Percentiles rank a stretch among this genome's conserved stretches.
These are phyloP conservation scores for Schoenoplectus tabernaemontani DNA, from an alignment of 202 grass and related monocot genomes.

Conservation along the genomic window DNA sequence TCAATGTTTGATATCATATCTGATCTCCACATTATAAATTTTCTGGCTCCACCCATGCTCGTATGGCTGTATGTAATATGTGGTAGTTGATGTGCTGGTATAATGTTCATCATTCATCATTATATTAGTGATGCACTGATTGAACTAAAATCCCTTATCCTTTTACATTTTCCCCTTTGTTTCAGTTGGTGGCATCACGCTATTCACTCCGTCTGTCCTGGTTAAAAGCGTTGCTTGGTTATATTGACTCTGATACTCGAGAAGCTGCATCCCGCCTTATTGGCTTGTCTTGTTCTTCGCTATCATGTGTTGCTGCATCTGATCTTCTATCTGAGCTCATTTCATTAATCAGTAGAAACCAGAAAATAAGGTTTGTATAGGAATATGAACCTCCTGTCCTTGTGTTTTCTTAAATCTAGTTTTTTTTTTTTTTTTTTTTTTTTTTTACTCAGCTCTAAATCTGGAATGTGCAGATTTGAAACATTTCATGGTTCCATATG, in stretches of 20 bases:
- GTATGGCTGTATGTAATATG: neutral
- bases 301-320: constrained; percentile 51
- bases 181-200: constrained; percentile 62
- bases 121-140: neutral
- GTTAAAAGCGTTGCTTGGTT: constrained; percentile 60
- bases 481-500: constrained; percentile 73
- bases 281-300: constrained; percentile 63
- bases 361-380: constrained; percentile 45
- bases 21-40: too few species aligned
- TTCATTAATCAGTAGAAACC: constrained; percentile 39
- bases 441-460: constrained; percentile 21
- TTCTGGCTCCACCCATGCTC: neutral
- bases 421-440: too few species aligned
- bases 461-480: constrained; percentile 64
- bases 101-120: neutral
- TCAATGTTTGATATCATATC: too few species aligned
- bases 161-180: constrained; percentile 18
- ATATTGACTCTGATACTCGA: constrained; percentile 85
- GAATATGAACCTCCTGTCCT: constrained; percentile 1
- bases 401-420: constrained; percentile 5
- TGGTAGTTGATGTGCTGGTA: neutral
- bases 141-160: neutral
- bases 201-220: constrained; percentile 63
- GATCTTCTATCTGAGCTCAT: constrained; percentile 58
- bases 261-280: constrained; percentile 63